phyloP scores from a whole-genome alignment of 2,329 filamentous ascomycete genomes.

The Aotearoamyces nothofagi region DNA sequence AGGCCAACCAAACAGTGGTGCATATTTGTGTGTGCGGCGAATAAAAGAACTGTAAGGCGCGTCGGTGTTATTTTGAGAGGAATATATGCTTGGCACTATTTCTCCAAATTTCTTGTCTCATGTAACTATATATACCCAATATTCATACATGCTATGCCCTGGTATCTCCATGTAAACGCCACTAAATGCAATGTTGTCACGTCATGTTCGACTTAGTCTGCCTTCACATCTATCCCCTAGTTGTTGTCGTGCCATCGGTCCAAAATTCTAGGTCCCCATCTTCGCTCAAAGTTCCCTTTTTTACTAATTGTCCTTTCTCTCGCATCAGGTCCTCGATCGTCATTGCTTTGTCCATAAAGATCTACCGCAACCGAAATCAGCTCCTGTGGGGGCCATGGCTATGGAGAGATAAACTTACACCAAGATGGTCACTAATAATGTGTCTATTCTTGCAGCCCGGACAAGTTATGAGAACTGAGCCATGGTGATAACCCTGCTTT shows the following conservation, averaged over 20 bases:
- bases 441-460: conserved; percentile 77
- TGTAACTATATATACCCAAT: too few relatives aligned
- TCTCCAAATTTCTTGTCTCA: too few relatives aligned
- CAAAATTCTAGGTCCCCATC: conserved; percentile 90
- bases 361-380: conserved; percentile 23
- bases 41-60: too few relatives aligned
- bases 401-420: conserved; percentile 23
- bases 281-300: conserved; percentile 53
- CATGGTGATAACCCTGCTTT: conserved; percentile 89
- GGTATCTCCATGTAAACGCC: too few relatives aligned
- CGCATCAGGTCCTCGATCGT: conserved; percentile 67
- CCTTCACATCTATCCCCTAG: too few relatives aligned
- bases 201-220: too few relatives aligned
- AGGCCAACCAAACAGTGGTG: too few relatives aligned
- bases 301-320: conserved; percentile 60
- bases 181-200: too few relatives aligned
- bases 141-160: too few relatives aligned
- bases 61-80: too few relatives aligned
- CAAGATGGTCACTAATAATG: conserved; percentile 81
- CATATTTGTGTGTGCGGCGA: too few relatives aligned
- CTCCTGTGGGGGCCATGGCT: not conserved
- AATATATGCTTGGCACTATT: too few relatives aligned
- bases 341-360: conserved; percentile 56
- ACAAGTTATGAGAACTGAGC: conserved; percentile 79
- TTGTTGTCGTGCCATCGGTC: conserved; percentile 51